Base-by-base conservation (phyloP, 2,329 filamentous ascomycete species). In the Fusarium floridanum region DNA sequence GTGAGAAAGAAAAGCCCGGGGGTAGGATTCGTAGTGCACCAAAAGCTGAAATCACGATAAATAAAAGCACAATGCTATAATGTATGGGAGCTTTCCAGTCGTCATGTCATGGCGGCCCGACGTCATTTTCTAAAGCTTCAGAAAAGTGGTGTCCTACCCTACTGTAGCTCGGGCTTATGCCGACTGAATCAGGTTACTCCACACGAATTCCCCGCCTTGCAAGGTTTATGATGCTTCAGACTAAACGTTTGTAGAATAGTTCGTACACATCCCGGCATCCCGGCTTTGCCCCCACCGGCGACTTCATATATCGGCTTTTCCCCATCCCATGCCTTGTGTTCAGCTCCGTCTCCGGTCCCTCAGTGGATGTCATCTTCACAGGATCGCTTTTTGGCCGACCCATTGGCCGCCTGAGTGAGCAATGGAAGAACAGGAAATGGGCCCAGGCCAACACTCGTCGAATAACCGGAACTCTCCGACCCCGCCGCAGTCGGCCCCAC, bases 251-350 rank as follows among this genome's bases (percentile, higher is more conserved):
- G 22, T 53, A 27, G 48, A 17, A 53, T 53, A 53, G 48, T 29
- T 53, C 48, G 48, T 29, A 27, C 22, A 27, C 48, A 27, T 53
- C 24, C 6, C 48, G 48, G 48, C 48, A 53, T 53, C 48, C 48
- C 48, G 24, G 48, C 48, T 53, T 53, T 32, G 22, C 48, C 24
- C 48, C 48, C 22, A 53, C 24, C 20, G 39, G 39, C 24, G 24
- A 22, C 56, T 60, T 60, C 56, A 60, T 60, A 60, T 41, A 60
- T 60, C 56, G 56, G 56, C 20, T 60, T 60, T 41, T 39, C 56
- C 56, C 56, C 56, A 41, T 16, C 27, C 27, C 27, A 27, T 27
- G 48, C 22, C 48, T 27, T 53, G 22, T 16, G 24, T 53, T 29
- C 48, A 53, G 48, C 6, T 27, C 48, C 48, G 16, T 53, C 48